phyloP scores from a whole-genome alignment of 768 basidiomycete genomes.

The Trametes villosa region DNA sequence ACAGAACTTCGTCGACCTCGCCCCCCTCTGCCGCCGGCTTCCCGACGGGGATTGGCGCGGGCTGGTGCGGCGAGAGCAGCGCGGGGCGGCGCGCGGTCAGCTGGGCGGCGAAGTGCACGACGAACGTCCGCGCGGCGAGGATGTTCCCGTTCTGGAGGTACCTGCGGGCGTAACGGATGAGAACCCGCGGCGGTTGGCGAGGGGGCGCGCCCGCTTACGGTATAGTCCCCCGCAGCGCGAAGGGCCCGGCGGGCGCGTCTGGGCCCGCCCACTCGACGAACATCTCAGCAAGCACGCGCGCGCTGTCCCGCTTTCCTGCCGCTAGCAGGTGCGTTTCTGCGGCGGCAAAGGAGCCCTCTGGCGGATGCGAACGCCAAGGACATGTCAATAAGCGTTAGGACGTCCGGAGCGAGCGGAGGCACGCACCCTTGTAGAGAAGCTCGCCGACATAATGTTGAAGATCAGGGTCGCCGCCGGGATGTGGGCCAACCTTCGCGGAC shows the following conservation, averaged over 20 bases:
- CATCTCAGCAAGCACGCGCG: conserved; percentile 83
- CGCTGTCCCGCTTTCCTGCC: conserved; percentile 88
- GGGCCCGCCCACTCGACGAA: conserved; percentile 79
- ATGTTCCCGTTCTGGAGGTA: conserved; percentile 88
- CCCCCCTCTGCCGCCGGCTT: conserved; percentile 41
- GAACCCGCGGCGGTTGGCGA: neutral
- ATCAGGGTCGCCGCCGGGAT: conserved; percentile 85
- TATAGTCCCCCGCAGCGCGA: conserved; percentile 83
- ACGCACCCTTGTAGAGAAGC: conserved; percentile 78
- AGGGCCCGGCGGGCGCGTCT: conserved; percentile 61
- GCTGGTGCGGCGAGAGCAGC: conserved; percentile 44
- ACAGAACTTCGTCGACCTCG: conserved; percentile 60
- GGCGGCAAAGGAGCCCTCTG: conserved; percentile 74
- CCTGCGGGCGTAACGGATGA: conserved; percentile 40
- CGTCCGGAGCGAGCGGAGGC: neutral
- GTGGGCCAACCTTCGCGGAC: conserved; percentile 78
- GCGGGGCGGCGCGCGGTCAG: conserved; percentile 54
- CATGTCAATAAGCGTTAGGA: conserved; percentile 9
- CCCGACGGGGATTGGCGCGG: conserved; percentile 53
- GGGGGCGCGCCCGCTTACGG: conserved; percentile 58
- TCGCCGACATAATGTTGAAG: conserved; percentile 92
- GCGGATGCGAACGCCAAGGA: conserved; percentile 5
- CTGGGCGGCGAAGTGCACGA: conserved; percentile 74
- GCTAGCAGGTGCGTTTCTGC: conserved; percentile 87
- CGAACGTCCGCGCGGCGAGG: conserved; percentile 92